A percentile compares a stretch with the other conserved stretches of the same genome.
Evolutionary conservation across 106 monocot genomes (phyloP).

Genomic region (Narthecium ossifragum): DNA sequence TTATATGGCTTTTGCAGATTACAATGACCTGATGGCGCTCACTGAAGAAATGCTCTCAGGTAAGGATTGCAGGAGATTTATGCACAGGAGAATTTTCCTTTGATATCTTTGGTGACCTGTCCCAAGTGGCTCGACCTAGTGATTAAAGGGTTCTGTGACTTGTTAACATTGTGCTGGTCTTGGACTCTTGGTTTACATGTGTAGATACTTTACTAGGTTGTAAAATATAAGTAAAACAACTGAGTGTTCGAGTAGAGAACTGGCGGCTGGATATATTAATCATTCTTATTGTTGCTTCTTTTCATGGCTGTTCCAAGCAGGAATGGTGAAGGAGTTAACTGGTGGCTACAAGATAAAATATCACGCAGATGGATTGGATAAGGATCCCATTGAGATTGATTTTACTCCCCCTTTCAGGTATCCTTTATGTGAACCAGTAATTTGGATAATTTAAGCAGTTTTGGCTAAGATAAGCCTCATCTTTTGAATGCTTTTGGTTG

Average conservation of each 20-base stretch:
- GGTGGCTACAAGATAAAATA: slow-evolving; percentile 93
- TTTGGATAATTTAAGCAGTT: neutral
- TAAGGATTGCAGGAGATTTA: slow-evolving; percentile 15
- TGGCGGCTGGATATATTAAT: no score
- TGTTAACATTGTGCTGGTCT: no score
- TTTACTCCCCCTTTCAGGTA: slow-evolving; percentile 97
- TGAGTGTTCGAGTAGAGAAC: no score
- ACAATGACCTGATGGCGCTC: slow-evolving; percentile 83
- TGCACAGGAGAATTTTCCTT: no score
- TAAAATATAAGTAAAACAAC: no score
- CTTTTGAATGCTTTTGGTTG: neutral
- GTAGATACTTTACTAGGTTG: no score
- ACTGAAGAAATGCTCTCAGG: slow-evolving; percentile 89
- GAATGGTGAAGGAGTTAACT: slow-evolving; percentile 88
- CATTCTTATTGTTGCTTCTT: no score
- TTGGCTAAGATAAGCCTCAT: neutral
- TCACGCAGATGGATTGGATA: slow-evolving; percentile 78
- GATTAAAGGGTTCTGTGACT: no score
- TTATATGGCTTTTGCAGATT: slow-evolving; percentile 98
- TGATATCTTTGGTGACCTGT: no score
- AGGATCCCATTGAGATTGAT: slow-evolving; percentile 90
- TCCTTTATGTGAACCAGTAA: neutral
- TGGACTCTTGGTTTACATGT: no score
- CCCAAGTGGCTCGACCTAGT: no score
- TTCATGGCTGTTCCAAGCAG: no score